phyloP scores from a whole-genome alignment of 2,329 filamentous ascomycete genomes.

The Colletotrichum incanum region DNA sequence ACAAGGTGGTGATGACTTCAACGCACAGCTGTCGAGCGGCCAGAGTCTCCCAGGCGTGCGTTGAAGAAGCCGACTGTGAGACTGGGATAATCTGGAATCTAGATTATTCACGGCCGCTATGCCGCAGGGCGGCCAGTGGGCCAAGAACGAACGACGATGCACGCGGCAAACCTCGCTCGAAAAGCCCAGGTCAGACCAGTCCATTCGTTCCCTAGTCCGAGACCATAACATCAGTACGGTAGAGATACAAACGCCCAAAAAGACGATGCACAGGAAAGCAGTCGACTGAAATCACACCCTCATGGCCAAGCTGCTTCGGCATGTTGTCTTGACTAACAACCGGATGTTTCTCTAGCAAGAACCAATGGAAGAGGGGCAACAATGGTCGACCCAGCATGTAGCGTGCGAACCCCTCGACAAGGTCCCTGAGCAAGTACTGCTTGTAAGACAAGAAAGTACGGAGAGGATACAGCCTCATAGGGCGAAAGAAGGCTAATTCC shows the following conservation, averaged over 20 bases:
- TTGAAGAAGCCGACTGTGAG: background rate
- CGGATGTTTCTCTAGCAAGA: no score
- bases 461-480: constrained; percentile 16
- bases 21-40: background rate
- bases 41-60: background rate
- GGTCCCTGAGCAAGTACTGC: background rate
- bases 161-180: background rate
- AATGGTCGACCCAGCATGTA: background rate
- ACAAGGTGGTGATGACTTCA: background rate
- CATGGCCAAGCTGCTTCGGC: no score
- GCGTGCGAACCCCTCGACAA: background rate
- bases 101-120: constrained; percentile 1
- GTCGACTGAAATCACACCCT: no score
- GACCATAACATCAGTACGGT: no score
- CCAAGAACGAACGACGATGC: constrained; percentile 4
- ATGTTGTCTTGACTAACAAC: no score
- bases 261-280: no score
- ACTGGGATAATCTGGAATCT: background rate
- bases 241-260: no score
- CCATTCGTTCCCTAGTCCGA: background rate
- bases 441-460: constrained; percentile 3
- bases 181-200: background rate
- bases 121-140: constrained; percentile 1
- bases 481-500: constrained; percentile 1
- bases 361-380: no score